Evolutionary conservation across 106 monocot genomes (phyloP).

Genomic region (Platanthera guangdongensis): DNA sequence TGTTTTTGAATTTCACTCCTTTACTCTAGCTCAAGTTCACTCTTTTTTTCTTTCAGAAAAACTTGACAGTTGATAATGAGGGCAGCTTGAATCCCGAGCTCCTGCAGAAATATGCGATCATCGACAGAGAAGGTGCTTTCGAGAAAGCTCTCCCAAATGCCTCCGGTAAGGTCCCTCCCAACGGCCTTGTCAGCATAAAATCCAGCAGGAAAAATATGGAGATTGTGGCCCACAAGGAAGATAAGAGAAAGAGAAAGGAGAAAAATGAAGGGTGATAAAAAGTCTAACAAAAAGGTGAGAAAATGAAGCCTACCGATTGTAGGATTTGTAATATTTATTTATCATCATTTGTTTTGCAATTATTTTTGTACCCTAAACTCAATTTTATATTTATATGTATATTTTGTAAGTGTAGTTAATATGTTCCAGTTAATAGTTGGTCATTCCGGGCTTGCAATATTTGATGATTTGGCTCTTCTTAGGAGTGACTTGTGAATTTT

Average conservation of each 20-base stretch:
- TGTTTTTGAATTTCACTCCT: background rate
- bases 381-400: background rate
- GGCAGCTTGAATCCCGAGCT: conserved; percentile 30
- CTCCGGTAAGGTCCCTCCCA: conserved; percentile 34
- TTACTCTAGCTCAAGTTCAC: conserved; percentile 3
- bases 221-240: conserved; percentile 12
- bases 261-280: conserved; percentile 11
- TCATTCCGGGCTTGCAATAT: background rate
- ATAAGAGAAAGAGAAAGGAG: conserved; percentile 29
- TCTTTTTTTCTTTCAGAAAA: conserved; percentile 30
- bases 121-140: conserved; percentile 36
- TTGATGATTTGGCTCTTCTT: too few species aligned
- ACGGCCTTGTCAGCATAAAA: conserved; percentile 75
- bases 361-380: background rate
- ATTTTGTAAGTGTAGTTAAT: background rate
- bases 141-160: conserved; percentile 53
- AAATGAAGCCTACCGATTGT: background rate
- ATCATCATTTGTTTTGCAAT: background rate
- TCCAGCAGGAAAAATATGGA: conserved; percentile 28
- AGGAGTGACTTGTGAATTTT: too few species aligned
- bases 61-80: conserved; percentile 39
- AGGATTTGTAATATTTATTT: background rate
- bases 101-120: conserved; percentile 55
- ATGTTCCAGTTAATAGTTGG: background rate
- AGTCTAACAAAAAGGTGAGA: conserved; percentile 47